A percentile compares a stretch with the other conserved stretches of the same genome.
Evolutionary conservation across 352 stramenopile species (phyloP).

Genomic region (Globisporangium takayamanum): DNA sequence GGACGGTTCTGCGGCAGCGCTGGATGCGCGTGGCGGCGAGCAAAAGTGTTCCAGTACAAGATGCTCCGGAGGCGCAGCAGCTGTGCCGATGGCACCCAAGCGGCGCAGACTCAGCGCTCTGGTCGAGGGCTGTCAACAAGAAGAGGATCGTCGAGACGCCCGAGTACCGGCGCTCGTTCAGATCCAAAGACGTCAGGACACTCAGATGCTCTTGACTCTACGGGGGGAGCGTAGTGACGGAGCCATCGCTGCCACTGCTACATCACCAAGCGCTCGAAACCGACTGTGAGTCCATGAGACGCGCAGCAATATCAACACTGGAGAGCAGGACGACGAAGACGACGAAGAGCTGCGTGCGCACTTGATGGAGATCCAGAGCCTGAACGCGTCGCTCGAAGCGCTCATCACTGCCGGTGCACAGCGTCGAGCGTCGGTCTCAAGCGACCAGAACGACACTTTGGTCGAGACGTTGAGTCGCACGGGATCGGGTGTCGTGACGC

Average conservation of each 20-base stretch:
- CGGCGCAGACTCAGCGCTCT: conserved; percentile 2
- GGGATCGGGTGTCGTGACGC: conserved; percentile 10
- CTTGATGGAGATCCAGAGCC: conserved; percentile 38
- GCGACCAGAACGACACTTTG: not conserved
- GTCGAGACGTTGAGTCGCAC: not conserved
- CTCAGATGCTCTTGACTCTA: not conserved
- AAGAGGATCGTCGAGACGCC: not conserved
- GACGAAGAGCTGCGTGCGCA: conserved; percentile 33
- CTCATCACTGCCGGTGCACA: not conserved
- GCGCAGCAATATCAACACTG: not conserved
- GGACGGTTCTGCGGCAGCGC: conserved; percentile 13
- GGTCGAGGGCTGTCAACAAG: not conserved
- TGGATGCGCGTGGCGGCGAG: conserved; percentile 8
- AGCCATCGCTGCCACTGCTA: not conserved
- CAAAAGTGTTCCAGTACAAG: conserved; percentile 47
- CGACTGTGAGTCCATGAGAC: not conserved
- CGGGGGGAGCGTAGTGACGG: too few relatives aligned
- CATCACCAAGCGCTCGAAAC: not conserved
- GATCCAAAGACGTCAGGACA: too few relatives aligned
- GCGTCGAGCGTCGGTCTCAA: not conserved
- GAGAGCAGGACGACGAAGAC: conserved; percentile 19
- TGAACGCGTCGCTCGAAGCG: conserved; percentile 17
- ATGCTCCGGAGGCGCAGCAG: conserved; percentile 18
- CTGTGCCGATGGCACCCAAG: not conserved
- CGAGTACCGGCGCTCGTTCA: too few relatives aligned